phyloP scores from a whole-genome alignment of 306 rosid genomes.

The Hylodesmum podocarpum region DNA sequence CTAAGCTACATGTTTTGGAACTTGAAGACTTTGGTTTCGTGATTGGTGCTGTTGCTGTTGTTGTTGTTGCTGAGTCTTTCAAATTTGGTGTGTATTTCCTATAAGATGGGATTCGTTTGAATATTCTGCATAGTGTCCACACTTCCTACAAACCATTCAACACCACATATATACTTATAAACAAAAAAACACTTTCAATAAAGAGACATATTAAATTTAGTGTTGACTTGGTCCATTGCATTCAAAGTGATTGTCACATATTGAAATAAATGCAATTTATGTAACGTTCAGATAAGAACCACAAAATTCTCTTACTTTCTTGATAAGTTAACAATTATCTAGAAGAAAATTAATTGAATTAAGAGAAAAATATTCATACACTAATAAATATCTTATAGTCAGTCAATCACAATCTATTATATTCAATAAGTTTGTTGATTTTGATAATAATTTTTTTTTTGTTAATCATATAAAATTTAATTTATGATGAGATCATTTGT shows the following conservation, averaged over 20 bases:
- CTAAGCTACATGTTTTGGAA: conserved; percentile 63
- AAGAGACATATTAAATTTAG: neutral
- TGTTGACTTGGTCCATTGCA: neutral
- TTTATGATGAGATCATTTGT: no score
- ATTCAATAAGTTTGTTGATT: no score
- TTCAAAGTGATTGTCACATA: neutral
- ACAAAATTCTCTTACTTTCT: neutral
- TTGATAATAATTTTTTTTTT: no score
- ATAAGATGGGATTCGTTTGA: conserved; percentile 66
- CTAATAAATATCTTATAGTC: no score
- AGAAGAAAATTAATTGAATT: no score
- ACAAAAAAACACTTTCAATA: neutral
- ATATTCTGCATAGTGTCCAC: conserved; percentile 88
- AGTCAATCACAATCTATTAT: no score
- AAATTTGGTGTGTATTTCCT: conserved; percentile 51
- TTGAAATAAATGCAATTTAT: conserved; percentile 11
- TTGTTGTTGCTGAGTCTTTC: conserved; percentile 27
- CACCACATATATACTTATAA: no score
- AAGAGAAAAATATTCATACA: no score
- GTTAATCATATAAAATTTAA: no score
- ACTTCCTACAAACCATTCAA: conserved; percentile 65
- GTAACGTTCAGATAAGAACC: conserved; percentile 13
- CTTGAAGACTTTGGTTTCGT: conserved; percentile 38
- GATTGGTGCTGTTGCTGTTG: neutral
- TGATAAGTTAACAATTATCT: no score